Evolutionary conservation across 495 filamentous ascomycete species (phyloP), one percentile per base, ranked within the genome.

Genomic region (Aspergillus taichungensis): DNA sequence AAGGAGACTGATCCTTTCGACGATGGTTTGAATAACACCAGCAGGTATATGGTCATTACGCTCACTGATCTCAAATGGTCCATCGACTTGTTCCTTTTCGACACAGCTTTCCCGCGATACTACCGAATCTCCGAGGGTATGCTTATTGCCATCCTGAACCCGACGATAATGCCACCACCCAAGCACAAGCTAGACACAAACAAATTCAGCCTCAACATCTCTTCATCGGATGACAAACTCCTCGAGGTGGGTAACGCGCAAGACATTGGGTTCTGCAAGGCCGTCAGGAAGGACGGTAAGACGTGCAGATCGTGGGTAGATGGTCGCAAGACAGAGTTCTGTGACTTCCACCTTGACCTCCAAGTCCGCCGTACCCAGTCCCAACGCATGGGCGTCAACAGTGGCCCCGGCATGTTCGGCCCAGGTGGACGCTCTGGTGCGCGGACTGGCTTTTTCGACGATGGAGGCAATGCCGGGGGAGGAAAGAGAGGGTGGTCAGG

Each of bases 121-220:
- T 95, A 90, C 81, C 89, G 94, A 56, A 71, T 97, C 5, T 79
- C 82, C 0, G 77, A 85, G 3, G 92, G 94, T 13, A 94, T 86
- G 0, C 71, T 97, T 3, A 73, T 99, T 41, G 92, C 94, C 6
- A 83, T 99, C 31, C 70, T 99, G n/a, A 99, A 97, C 53, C 92
- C 94, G 0, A 80, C 66, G 3, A 83, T 97, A 52, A 83, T 99
- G 77, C 87, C 90, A 7, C 94, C 94, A 3, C 81, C 81, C 0
- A 76, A 76, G 3, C 71, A 75, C 10, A 80, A 79, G 41, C 69
- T 80, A 10, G 84, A 87, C 45, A 90, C 85, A 5, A 87, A 87
- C 18, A 72, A 77, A 18, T 99, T 96, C 61, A 86, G 83, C 31
- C 72, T 99, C 24, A 80, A 83, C 1, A 74, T 99, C 42, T 83